These are phyloP conservation scores for Gigaspora rosea DNA, from an alignment of 192 early-diverging fungal genomes.

Conservation along the genomic window DNA sequence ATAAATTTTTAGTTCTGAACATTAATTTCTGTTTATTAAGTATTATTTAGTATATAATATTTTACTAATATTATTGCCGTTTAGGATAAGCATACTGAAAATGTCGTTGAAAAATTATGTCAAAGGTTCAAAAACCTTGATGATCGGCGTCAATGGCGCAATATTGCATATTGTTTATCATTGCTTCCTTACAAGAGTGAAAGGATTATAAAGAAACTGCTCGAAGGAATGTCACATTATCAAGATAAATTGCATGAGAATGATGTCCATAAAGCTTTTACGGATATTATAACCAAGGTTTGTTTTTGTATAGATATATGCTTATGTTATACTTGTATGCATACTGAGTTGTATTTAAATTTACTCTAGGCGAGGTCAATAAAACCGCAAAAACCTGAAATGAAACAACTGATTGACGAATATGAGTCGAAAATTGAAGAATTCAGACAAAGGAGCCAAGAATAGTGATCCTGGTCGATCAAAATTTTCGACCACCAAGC, in stretches of 20 bases:
- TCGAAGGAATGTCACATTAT: slow-evolving; percentile 84
- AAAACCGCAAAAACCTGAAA: slow-evolving; percentile 71
- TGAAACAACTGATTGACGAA: slow-evolving; percentile 82
- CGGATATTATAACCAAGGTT: slow-evolving; percentile 87
- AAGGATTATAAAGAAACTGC: slow-evolving; percentile 78
- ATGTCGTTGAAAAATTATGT: slow-evolving; percentile 95
- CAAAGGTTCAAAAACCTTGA: slow-evolving; percentile 85
- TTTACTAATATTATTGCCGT: slow-evolving; percentile 24
- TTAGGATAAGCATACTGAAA: slow-evolving; percentile 93
- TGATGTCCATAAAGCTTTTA: slow-evolving; percentile 78
- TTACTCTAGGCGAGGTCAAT: slow-evolving; percentile 50
- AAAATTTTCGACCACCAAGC: no score
- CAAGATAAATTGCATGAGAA: slow-evolving; percentile 91
- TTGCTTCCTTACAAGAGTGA: slow-evolving; percentile 87
- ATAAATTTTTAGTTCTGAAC: not conserved
- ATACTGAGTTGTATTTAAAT: not conserved
- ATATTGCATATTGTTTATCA: slow-evolving; percentile 91
- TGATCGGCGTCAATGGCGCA: slow-evolving; percentile 82
- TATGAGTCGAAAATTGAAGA: slow-evolving; percentile 80
- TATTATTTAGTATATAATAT: not conserved
- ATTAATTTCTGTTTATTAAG: not conserved
- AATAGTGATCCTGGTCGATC: no score
- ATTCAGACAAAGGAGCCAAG: slow-evolving; percentile 33
- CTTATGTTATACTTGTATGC: not conserved
- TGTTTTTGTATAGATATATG: slow-evolving; percentile 29